Percentiles rank a stretch among this genome's conserved stretches.
Evolutionary conservation across 305 asterid genomes (phyloP).

Genomic region (Fraxinus paxiana): DNA sequence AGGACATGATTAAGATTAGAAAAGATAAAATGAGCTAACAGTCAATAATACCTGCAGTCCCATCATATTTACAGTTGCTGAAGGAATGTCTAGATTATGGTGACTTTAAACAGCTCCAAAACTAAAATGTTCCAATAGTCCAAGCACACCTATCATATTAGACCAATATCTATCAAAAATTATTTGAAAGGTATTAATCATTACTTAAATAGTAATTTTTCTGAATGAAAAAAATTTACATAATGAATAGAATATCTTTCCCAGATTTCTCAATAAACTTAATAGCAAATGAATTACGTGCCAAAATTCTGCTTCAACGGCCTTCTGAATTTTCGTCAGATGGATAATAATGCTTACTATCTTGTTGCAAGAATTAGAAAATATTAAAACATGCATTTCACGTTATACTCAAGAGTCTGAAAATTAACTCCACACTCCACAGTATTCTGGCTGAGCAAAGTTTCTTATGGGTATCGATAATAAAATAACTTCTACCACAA

Average conservation of each 20-base stretch:
- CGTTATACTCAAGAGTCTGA: background rate
- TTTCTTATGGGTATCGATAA: background rate
- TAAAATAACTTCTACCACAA: background rate
- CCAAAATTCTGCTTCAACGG: background rate
- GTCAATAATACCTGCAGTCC: constrained; percentile 68
- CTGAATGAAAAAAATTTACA: background rate
- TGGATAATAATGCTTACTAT: background rate
- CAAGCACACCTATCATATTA: constrained; percentile 66
- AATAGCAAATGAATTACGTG: background rate
- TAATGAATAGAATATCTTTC: no score
- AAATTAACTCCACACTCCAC: background rate
- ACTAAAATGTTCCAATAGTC: constrained; percentile 95
- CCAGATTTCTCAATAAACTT: background rate
- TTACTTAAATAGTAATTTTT: background rate
- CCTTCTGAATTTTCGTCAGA: background rate
- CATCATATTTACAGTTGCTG: constrained; percentile 63
- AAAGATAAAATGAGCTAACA: background rate
- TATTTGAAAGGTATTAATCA: background rate
- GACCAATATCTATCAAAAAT: background rate
- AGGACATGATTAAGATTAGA: background rate
- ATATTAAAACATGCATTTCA: background rate
- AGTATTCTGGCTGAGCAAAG: background rate
- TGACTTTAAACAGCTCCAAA: constrained; percentile 82
- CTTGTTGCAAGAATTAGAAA: background rate
- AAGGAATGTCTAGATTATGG: constrained; percentile 69